phyloP scores from a whole-genome alignment of 1,284 basidiomycete species.

The Gymnopus androsaceus region DNA sequence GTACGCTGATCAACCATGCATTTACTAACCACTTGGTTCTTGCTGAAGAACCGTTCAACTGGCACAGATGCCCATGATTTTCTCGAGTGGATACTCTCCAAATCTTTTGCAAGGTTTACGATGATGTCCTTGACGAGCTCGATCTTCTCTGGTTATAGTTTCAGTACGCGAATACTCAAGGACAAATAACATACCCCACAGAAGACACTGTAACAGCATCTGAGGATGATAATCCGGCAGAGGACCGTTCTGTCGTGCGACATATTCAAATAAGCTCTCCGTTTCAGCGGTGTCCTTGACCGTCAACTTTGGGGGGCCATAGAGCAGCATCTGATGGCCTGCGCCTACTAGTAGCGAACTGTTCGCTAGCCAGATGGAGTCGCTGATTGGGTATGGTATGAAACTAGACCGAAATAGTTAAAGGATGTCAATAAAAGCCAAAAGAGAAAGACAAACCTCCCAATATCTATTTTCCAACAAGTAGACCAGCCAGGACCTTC shows the following conservation, averaged over 20 bases:
- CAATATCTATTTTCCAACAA: constrained; percentile 72
- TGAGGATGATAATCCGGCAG: constrained; percentile 89
- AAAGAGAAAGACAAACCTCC: constrained; percentile 47
- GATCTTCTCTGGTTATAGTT: constrained; percentile 62
- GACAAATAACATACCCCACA: constrained; percentile 70
- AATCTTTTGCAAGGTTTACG: constrained; percentile 56
- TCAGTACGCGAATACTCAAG: neutral
- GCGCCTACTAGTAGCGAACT: constrained; percentile 77
- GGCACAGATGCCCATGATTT: constrained; percentile 48
- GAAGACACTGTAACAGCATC: constrained; percentile 85
- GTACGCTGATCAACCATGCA: constrained; percentile 9
- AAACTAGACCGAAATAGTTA: constrained; percentile 44
- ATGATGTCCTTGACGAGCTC: constrained; percentile 83
- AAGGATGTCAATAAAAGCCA: neutral
- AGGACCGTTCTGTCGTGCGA: constrained; percentile 81
- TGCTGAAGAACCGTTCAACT: constrained; percentile 54
- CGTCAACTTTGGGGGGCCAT: constrained; percentile 42
- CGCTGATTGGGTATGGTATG: constrained; percentile 76
- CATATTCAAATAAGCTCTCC: constrained; percentile 76
- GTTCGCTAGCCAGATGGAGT: constrained; percentile 85
- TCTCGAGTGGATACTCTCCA: constrained; percentile 26
- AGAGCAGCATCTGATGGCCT: constrained; percentile 79
- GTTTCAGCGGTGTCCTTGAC: constrained; percentile 23
- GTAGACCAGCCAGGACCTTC: constrained; percentile 79
- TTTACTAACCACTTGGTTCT: constrained; percentile 25